These are phyloP conservation scores for Dendrobium huoshanense DNA, from an alignment of 106 monocot genomes.

Conservation along the genomic window DNA sequence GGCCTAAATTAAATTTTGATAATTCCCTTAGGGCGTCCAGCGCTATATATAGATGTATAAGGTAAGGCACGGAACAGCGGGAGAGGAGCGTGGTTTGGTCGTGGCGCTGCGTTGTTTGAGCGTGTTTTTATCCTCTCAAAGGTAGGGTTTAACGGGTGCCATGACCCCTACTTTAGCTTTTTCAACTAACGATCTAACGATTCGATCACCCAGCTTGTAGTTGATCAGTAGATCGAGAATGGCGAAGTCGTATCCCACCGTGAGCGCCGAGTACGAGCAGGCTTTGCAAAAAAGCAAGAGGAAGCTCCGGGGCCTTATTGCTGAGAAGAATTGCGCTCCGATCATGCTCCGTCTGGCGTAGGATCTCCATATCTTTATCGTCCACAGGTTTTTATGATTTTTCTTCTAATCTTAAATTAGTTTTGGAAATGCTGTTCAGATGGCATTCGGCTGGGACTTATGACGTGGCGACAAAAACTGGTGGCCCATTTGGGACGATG, in stretches of 20 bases:
- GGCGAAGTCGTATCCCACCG: constrained; percentile 68
- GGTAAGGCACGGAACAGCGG: not conserved
- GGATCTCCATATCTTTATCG: constrained; percentile 3
- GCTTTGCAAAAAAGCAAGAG: constrained; percentile 66
- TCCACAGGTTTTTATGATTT: not conserved
- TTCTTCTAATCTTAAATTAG: not conserved
- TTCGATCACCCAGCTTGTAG: not conserved
- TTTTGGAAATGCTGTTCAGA: constrained; percentile 14
- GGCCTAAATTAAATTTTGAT: not conserved
- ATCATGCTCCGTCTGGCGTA: constrained; percentile 90
- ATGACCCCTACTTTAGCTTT: not conserved
- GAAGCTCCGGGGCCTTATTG: constrained; percentile 84
- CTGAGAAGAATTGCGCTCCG: constrained; percentile 96
- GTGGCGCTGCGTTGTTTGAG: not conserved
- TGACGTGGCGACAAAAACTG: constrained; percentile 42
- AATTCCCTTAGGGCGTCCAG: not conserved
- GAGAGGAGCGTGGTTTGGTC: not conserved
- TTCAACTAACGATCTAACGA: not conserved
- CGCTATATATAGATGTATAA: not conserved
- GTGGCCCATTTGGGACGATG: constrained; percentile 65
- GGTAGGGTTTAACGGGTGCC: not conserved
- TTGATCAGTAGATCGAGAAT: constrained; percentile 14
- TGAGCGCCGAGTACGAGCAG: constrained; percentile 77
- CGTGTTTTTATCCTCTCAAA: not conserved
- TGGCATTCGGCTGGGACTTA: constrained; percentile 78